Conservation (phyloP, 1,139 yeast species). For the Candida frijolesensis region DNA sequence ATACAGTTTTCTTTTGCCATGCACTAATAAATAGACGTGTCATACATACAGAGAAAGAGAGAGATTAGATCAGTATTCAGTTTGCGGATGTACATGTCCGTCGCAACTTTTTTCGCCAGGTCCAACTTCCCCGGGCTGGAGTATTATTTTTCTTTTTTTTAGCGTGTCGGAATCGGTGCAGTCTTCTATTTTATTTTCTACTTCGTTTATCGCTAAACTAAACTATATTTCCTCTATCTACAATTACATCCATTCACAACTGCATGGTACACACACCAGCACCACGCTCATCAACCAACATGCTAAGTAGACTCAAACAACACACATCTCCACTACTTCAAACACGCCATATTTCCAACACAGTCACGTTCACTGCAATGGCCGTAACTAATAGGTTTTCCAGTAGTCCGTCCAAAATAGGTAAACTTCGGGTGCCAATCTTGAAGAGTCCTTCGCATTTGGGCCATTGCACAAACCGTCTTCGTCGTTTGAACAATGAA, state of each 20-base stretch:
- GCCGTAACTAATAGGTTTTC: slow-evolving; percentile 18
- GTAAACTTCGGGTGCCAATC: slow-evolving; percentile 51
- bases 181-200: neutral
- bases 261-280: neutral
- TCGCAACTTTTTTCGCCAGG: neutral
- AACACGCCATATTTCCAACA: slow-evolving; percentile 21
- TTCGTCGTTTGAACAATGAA: slow-evolving; percentile 78
- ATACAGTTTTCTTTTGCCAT: neutral
- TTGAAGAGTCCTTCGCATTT: slow-evolving; percentile 72
- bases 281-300: neutral
- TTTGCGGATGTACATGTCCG: neutral
- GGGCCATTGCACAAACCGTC: slow-evolving; percentile 80
- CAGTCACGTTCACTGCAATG: slow-evolving; percentile 32
- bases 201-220: neutral
- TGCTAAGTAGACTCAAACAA: slow-evolving; percentile 2
- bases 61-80: too few species aligned
- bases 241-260: neutral
- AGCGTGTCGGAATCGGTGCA: neutral
- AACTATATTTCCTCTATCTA: neutral
- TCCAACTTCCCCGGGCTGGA: neutral
- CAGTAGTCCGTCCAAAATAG: slow-evolving; percentile 21
- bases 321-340: neutral
- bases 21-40: neutral
- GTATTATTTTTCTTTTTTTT: neutral
- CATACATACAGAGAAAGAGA: neutral